A percentile compares a stretch with the other conserved stretches of the same genome.
Evolutionary conservation across 495 filamentous ascomycete genomes (phyloP).

Genomic region (Cercophora newfieldiana): DNA sequence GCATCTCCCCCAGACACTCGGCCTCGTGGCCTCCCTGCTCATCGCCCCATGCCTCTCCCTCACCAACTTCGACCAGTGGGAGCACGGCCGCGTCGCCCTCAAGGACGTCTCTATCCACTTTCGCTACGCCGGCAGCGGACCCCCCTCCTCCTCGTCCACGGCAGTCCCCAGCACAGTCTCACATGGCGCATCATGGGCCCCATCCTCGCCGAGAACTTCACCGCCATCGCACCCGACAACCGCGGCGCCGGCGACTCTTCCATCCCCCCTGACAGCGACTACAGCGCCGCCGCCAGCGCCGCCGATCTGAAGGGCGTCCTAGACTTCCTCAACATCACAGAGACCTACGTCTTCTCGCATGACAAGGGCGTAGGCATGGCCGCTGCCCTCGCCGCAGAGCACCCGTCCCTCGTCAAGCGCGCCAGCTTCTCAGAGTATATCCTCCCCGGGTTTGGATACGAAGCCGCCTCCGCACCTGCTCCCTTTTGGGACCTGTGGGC

Average conservation of each 20-base stretch:
- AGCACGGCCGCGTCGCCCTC: constrained; percentile 37
- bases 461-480: constrained; percentile 19
- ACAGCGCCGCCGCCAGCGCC: constrained; percentile 34
- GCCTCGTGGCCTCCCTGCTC: background rate
- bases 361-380: constrained; percentile 46
- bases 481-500: constrained; percentile 38
- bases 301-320: constrained; percentile 41
- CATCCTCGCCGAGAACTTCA: constrained; percentile 57
- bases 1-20: background rate
- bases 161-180: constrained; percentile 38
- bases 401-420: constrained; percentile 31
- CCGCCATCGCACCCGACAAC: constrained; percentile 44
- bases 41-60: background rate
- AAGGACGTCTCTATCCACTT: constrained; percentile 43
- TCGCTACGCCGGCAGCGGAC: constrained; percentile 42
- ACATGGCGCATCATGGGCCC: constrained; percentile 59
- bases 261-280: constrained; percentile 35
- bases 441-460: constrained; percentile 44
- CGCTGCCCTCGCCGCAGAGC: constrained; percentile 33
- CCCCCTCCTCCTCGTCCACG: constrained; percentile 42
- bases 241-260: constrained; percentile 42
- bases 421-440: constrained; percentile 39
- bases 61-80: constrained; percentile 5
- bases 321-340: constrained; percentile 42
- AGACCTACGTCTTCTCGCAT: constrained; percentile 39